phyloP scores from a whole-genome alignment of 2,329 filamentous ascomycete genomes.

The Alternaria ethzedia region DNA sequence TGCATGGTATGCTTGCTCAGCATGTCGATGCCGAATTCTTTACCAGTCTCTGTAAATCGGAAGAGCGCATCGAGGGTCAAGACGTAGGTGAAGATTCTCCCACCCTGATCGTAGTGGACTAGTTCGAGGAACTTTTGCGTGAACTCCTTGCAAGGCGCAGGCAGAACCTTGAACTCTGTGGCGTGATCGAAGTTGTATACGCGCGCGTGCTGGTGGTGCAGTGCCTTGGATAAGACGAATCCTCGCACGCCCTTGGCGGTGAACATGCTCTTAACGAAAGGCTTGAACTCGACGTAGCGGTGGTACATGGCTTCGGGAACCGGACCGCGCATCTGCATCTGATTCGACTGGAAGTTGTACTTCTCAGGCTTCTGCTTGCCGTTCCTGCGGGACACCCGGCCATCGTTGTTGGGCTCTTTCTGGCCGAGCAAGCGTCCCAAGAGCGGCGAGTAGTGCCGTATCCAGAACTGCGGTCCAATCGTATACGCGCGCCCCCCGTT shows the following conservation, averaged over 20 bases:
- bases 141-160: conserved; percentile 71
- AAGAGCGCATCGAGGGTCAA: conserved; percentile 85
- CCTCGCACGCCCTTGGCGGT: conserved; percentile 77
- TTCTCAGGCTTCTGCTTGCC: conserved; percentile 62
- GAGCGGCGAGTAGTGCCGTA: conserved; percentile 86
- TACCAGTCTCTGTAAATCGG: conserved; percentile 93
- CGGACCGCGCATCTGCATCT: conserved; percentile 85
- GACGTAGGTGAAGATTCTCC: conserved; percentile 89
- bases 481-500: conserved; percentile 77
- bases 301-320: conserved; percentile 84
- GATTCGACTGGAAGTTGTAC: conserved; percentile 92
- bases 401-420: conserved; percentile 58
- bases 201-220: conserved; percentile 87
- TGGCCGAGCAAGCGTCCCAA: conserved; percentile 79
- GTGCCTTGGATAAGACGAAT: conserved; percentile 78
- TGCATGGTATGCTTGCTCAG: conserved; percentile 98
- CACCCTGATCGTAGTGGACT: conserved; percentile 83
- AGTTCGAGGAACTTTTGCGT: conserved; percentile 83
- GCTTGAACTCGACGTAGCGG: conserved; percentile 90
- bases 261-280: conserved; percentile 90
- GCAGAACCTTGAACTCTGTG: conserved; percentile 74
- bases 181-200: conserved; percentile 86
- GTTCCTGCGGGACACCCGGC: conserved; percentile 47
- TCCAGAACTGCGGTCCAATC: conserved; percentile 75
- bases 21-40: conserved; percentile 92